A percentile compares a stretch with the other conserved stretches of the same genome.
Evolutionary conservation across 1,284 basidiomycete genomes (phyloP).

Genomic region (Cryptococcus jaspeensis): DNA sequence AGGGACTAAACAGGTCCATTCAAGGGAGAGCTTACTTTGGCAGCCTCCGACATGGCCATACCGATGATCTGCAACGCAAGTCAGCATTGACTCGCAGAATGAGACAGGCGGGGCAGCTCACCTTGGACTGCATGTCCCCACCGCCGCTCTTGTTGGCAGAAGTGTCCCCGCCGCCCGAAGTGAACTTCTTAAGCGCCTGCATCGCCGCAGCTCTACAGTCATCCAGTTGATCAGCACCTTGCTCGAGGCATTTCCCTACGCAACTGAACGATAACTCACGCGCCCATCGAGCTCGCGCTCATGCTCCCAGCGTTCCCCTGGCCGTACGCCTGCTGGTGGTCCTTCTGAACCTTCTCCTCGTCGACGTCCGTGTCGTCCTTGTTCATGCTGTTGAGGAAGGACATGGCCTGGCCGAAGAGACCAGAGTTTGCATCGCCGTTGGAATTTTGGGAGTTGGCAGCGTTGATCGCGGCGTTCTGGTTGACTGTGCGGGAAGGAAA

Average conservation of each 20-base stretch:
- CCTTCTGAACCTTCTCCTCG: constrained; percentile 61
- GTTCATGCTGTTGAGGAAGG: constrained; percentile 31
- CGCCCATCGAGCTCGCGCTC: constrained; percentile 62
- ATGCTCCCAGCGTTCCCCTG: constrained; percentile 57
- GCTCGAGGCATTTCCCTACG: too few relatives aligned
- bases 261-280: constrained; percentile 18
- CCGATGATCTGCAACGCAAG: constrained; percentile 61
- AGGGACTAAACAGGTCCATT: neutral
- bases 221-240: neutral
- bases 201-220: constrained; percentile 67
- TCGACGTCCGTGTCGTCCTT: constrained; percentile 54
- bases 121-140: constrained; percentile 48
- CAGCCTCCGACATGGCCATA: constrained; percentile 72
- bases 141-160: constrained; percentile 43
- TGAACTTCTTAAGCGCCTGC: constrained; percentile 62
- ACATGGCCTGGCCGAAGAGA: constrained; percentile 33
- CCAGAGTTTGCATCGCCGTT: constrained; percentile 41
- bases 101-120: constrained; percentile 12
- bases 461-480: constrained; percentile 35
- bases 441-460: constrained; percentile 42
- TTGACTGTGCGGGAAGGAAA: constrained; percentile 33
- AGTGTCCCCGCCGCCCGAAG: constrained; percentile 52
- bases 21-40: constrained; percentile 38
- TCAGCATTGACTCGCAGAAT: constrained; percentile 3
- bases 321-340: constrained; percentile 58